Base-by-base conservation (phyloP, 2,329 filamentous ascomycete genomes). In the Sclerotiophoma versabilis region DNA sequence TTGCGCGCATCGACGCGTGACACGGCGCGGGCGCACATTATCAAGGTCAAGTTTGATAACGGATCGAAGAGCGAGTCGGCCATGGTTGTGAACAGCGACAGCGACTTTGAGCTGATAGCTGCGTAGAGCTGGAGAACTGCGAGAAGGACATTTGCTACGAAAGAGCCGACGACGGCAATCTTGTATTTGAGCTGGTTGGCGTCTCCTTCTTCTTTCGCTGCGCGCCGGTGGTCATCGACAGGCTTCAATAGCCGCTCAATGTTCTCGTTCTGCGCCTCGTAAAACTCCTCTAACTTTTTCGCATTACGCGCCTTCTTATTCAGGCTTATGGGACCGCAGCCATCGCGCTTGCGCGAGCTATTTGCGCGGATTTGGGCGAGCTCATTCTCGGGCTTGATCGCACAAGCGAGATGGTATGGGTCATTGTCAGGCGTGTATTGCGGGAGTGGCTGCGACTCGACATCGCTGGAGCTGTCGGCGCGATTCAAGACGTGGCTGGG, bases 41-140 rank as follows among this genome's bases (percentile, higher is more conserved):
- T 92, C 12, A 98, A 83, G 0, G 91, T 93, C 46, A 97, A 74
- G 69, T 96, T 97, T 69, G 90, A 93, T 68, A 96, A 72, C 8
- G 92, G 95, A 71, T 98, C 95, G 77, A 98, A 98, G 62, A 98
- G 83, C 45, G 93, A 87, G 76, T 99, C 95, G 14, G 93, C 93
- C 90, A 96, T 96, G 59, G 93, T 99, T 14, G 95, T 97, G 79
- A 98, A 97, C 39, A 99, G 86, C 5, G 93, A 96, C 29, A 98
- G 84, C n/a, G 92, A 97, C 39, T 89, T 87, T 0, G 93, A 96
- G 0, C 90, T 86, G 38, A 91, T 84, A 57, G 95, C 95, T 36
- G 89, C 95, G 72, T 96, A 99, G 30, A 97, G 80, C 76, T 99
- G 95, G 15, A 99, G 81, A 4, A 82, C 82, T 0, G 93, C 87